A percentile compares a stretch with the other conserved stretches of the same genome.
These are phyloP conservation scores for Beauveria bassiana DNA, from an alignment of 2,329 filamentous ascomycete species.

Conservation along the genomic window DNA sequence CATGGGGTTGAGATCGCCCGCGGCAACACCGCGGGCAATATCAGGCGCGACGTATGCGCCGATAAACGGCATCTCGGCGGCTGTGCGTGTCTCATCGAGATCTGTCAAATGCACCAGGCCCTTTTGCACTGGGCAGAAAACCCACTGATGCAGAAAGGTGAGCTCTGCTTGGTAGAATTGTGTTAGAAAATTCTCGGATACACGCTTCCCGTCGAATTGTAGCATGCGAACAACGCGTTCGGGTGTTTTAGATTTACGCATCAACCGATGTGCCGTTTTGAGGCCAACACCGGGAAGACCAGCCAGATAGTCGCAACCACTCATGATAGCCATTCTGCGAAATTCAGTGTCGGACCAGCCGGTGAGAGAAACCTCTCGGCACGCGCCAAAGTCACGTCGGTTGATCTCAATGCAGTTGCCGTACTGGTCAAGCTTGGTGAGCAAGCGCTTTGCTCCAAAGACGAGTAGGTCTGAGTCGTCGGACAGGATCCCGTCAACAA, in stretches of 20 bases:
- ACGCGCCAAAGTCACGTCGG: slow-evolving; percentile 79
- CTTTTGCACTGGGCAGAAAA: slow-evolving; percentile 71
- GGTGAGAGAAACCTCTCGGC: slow-evolving; percentile 77
- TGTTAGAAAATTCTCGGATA: slow-evolving; percentile 75
- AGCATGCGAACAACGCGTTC: slow-evolving; percentile 76
- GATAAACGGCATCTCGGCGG: slow-evolving; percentile 72
- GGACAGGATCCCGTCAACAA: slow-evolving; percentile 82
- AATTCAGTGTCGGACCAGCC: slow-evolving; percentile 93
- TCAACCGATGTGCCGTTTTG: slow-evolving; percentile 85
- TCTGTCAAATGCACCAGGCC: slow-evolving; percentile 69
- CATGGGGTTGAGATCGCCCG: slow-evolving; percentile 80
- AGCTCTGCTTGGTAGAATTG: slow-evolving; percentile 80
- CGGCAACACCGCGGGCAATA: slow-evolving; percentile 66
- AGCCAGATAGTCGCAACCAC: slow-evolving; percentile 91
- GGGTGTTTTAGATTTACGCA: slow-evolving; percentile 82
- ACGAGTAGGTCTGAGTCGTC: slow-evolving; percentile 96
- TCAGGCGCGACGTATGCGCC: slow-evolving; percentile 63
- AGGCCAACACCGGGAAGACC: slow-evolving; percentile 79
- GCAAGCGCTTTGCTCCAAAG: slow-evolving; percentile 80
- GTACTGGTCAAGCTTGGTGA: slow-evolving; percentile 92
- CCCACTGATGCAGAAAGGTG: slow-evolving; percentile 90
- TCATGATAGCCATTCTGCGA: slow-evolving; percentile 89
- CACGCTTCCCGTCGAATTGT: slow-evolving; percentile 81
- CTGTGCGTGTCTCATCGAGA: slow-evolving; percentile 52
- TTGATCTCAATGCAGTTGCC: slow-evolving; percentile 91